Evolutionary conservation across 352 stramenopile species (phyloP).

Genomic region (Phytopythium cucurbitacearum): DNA sequence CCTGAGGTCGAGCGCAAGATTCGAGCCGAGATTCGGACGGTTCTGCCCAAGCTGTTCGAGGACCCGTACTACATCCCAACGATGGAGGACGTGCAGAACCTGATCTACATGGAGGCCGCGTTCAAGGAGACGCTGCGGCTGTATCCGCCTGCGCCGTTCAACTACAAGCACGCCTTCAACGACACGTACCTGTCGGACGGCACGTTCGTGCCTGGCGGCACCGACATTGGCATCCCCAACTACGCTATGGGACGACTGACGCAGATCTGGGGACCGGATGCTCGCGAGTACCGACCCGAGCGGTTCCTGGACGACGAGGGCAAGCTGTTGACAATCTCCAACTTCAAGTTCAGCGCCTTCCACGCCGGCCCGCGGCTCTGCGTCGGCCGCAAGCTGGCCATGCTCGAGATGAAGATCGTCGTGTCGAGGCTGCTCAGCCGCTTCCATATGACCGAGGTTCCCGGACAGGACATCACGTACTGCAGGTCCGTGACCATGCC

Average conservation of each 20-base stretch:
- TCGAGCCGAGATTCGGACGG: constrained; percentile 9
- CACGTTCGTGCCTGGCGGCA: constrained; percentile 32
- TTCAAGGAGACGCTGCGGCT: constrained; percentile 7
- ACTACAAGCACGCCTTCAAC: constrained; percentile 16
- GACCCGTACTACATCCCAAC: background rate
- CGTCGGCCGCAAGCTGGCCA: constrained; percentile 40
- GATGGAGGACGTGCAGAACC: background rate
- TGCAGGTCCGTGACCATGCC: constrained; percentile 25
- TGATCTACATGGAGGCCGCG: constrained; percentile 4
- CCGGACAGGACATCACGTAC: constrained; percentile 24
- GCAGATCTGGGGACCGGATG: constrained; percentile 45
- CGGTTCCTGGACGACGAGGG: constrained; percentile 34
- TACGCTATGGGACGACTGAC: constrained; percentile 42
- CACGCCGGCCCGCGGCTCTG: constrained; percentile 36
- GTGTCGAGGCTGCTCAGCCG: constrained; percentile 20
- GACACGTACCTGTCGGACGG: constrained; percentile 40
- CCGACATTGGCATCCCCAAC: constrained; percentile 27
- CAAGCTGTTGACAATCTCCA: constrained; percentile 18
- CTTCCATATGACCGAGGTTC: constrained; percentile 23
- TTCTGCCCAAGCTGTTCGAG: background rate
- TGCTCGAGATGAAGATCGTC: constrained; percentile 42
- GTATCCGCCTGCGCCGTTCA: constrained; percentile 20
- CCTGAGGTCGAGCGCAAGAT: constrained; percentile 20
- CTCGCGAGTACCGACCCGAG: constrained; percentile 43
- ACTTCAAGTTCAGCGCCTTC: constrained; percentile 47